Evolutionary conservation across 441 rosid genomes (phyloP).

Genomic region (Populus hybrid): DNA sequence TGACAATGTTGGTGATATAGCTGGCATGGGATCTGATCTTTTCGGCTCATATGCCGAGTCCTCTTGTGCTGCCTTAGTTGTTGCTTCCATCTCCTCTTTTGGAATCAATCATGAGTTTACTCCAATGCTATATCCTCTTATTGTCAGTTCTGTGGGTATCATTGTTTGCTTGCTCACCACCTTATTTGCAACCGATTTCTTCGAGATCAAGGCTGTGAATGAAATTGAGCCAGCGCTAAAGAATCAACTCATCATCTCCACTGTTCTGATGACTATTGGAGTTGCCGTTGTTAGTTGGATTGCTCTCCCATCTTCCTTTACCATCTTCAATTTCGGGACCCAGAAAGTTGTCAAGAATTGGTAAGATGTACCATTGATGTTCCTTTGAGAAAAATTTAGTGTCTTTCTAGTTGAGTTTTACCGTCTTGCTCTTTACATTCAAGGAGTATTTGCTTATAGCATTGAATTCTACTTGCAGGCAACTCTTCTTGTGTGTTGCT

Average conservation of each 20-base stretch:
- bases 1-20: constrained; percentile 96
- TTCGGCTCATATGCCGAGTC: constrained; percentile 95
- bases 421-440: not conserved
- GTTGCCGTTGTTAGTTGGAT: no score
- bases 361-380: constrained; percentile 30
- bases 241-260: no score
- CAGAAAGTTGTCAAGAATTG: constrained; percentile 87
- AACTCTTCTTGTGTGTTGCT: constrained; percentile 76
- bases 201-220: constrained; percentile 78
- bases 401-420: not conserved
- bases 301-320: constrained; percentile 80
- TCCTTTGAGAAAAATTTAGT: not conserved
- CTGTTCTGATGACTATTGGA: no score
- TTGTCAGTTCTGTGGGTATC: constrained; percentile 82
- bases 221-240: constrained; percentile 76
- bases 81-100: constrained; percentile 93
- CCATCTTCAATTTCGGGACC: constrained; percentile 78
- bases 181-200: constrained; percentile 78
- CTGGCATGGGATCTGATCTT: constrained; percentile 98
- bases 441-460: not conserved
- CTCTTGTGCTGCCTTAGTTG: constrained; percentile 87
- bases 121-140: constrained; percentile 76
- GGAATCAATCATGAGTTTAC: constrained; percentile 80
- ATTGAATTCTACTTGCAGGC: constrained; percentile 46
- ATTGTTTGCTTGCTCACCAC: constrained; percentile 82